Percentiles rank a stretch among this genome's conserved stretches.
phyloP scores from a whole-genome alignment of 2,329 filamentous ascomycete species.

The Arthroderma uncinatum region DNA sequence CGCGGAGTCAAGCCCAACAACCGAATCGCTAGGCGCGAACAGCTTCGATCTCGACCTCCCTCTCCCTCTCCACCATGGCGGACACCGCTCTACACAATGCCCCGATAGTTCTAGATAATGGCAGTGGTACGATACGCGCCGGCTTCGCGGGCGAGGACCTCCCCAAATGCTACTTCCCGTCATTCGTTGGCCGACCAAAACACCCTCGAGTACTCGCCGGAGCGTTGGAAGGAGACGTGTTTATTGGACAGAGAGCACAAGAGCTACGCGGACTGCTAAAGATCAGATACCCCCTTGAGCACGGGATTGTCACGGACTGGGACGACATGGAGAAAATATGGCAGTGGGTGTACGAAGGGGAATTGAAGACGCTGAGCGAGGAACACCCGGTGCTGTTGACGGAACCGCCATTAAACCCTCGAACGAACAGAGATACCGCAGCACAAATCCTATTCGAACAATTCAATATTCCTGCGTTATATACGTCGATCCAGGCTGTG shows the following conservation, averaged over 20 bases:
- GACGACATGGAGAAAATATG: conserved; percentile 99
- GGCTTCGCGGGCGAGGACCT: conserved; percentile 94
- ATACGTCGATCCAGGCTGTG: conserved; percentile 94
- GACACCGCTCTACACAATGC: conserved; percentile 78
- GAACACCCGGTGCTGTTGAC: conserved; percentile 97
- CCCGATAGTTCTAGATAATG: conserved; percentile 97
- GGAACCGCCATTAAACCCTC: conserved; percentile 88
- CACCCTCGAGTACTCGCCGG: conserved; percentile 92
- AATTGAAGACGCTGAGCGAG: conserved; percentile 91
- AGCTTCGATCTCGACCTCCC: background rate
- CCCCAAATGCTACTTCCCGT: conserved; percentile 94
- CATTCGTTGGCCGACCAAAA: conserved; percentile 92
- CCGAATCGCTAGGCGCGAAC: background rate
- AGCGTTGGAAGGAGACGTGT: conserved; percentile 89
- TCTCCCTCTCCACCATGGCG: conserved; percentile 38
- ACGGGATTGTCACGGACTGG: conserved; percentile 98
- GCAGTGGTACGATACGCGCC: conserved; percentile 91
- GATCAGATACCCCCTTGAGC: conserved; percentile 89
- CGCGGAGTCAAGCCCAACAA: background rate
- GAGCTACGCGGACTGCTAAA: conserved; percentile 87
- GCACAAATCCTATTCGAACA: conserved; percentile 98
- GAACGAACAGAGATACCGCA: conserved; percentile 88
- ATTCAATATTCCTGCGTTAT: conserved; percentile 93
- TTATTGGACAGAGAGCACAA: conserved; percentile 85
- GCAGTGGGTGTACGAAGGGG: conserved; percentile 94